Evolutionary conservation across 2,329 filamentous ascomycete genomes (phyloP).

Genomic region (Claviceps capensis): DNA sequence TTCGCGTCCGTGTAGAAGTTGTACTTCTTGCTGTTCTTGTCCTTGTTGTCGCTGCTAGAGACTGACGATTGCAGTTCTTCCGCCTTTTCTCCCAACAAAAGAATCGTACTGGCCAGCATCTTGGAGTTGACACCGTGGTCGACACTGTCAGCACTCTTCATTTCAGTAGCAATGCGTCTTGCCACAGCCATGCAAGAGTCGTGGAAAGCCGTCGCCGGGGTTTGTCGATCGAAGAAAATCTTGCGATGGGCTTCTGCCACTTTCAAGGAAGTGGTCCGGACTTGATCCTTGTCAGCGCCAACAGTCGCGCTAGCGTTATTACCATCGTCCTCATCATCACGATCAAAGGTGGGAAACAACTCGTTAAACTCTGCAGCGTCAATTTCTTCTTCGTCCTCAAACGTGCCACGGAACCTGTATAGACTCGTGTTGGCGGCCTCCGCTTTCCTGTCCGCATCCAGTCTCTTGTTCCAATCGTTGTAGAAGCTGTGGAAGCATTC

Average conservation of each 20-base stretch:
- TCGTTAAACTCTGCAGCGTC: conserved; percentile 63
- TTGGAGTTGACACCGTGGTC: conserved; percentile 30
- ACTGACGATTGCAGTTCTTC: conserved; percentile 25
- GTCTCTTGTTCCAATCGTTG: conserved; percentile 63
- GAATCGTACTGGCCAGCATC: conserved; percentile 52
- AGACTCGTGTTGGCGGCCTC: conserved; percentile 61
- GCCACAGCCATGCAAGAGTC: conserved; percentile 31
- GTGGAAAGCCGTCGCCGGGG: conserved; percentile 28
- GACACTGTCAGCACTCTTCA: conserved; percentile 14
- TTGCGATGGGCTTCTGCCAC: conserved; percentile 47
- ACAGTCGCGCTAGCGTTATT: conserved; percentile 16
- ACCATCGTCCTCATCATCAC: conserved; percentile 18
- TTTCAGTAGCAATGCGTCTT: conserved; percentile 20
- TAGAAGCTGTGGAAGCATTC: conserved; percentile 61
- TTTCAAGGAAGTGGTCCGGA: conserved; percentile 43
- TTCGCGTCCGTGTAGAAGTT: conserved; percentile 88
- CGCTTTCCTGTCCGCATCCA: conserved; percentile 62
- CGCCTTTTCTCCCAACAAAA: conserved; percentile 50
- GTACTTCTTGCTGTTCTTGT: conserved; percentile 31
- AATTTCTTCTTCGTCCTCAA: conserved; percentile 61
- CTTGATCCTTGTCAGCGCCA: conserved; percentile 21
- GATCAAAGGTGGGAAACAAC: conserved; percentile 66
- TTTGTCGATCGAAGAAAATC: conserved; percentile 32
- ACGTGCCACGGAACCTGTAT: conserved; percentile 70
- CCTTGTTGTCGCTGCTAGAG: conserved; percentile 10